phyloP scores from a whole-genome alignment of 345 rosid genomes.

The Eutrema japonicum region DNA sequence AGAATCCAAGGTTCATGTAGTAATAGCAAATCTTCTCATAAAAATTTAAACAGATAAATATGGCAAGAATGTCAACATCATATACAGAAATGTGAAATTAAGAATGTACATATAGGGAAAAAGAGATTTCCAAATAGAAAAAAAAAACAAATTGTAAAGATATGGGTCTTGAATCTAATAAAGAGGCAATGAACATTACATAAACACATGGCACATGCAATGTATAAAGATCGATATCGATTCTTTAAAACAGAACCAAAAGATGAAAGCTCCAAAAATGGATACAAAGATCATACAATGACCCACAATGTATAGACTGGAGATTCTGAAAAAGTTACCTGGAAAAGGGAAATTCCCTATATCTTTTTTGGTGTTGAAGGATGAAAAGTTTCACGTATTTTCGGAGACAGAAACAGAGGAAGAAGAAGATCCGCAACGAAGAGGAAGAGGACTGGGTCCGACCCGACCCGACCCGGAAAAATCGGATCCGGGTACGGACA shows the following conservation, averaged over 20 bases:
- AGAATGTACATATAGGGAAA: neutral
- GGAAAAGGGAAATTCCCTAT: neutral
- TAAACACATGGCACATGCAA: slow-evolving; percentile 10
- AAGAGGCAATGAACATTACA: slow-evolving; percentile 15
- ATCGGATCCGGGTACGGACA: slow-evolving; percentile 13
- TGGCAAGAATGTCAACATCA: slow-evolving; percentile 17
- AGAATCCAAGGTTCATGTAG: slow-evolving; percentile 12
- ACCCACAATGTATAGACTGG: neutral
- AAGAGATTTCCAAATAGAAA: neutral
- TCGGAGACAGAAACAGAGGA: neutral
- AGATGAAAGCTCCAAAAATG: neutral
- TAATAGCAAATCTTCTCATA: neutral
- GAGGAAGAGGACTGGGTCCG: neutral
- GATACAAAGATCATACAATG: neutral
- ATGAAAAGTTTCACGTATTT: neutral
- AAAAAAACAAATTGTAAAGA: neutral
- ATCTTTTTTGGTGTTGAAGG: neutral
- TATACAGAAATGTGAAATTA: neutral
- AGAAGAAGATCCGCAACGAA: neutral
- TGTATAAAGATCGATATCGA: neutral
- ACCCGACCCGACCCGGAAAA: slow-evolving; percentile 39
- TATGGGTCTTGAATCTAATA: neutral
- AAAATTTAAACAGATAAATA: neutral
- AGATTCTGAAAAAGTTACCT: neutral
- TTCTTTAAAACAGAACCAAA: slow-evolving; percentile 14